Percentiles rank a stretch among this genome's conserved stretches.
phyloP scores from a whole-genome alignment of 306 rosid species.

The Trichosanthes truncata region DNA sequence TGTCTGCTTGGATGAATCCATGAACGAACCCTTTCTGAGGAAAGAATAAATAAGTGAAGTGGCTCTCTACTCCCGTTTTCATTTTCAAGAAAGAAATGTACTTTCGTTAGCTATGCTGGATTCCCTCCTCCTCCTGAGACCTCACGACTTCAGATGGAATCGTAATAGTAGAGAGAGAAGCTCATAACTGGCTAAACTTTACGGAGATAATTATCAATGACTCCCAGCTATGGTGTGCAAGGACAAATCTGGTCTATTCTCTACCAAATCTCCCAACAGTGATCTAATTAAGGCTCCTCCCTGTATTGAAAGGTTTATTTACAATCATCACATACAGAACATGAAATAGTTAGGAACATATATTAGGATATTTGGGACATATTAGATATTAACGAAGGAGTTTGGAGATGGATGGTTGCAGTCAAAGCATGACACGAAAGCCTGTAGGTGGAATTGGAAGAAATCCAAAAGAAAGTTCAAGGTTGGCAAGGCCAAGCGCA shows the following conservation, averaged over 20 bases:
- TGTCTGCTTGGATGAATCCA: neutral
- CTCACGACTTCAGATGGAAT: too few species aligned
- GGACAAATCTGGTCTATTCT: neutral
- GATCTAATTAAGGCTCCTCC: neutral
- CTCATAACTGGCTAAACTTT: too few species aligned
- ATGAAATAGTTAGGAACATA: neutral
- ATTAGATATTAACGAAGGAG: neutral
- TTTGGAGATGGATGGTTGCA: conserved; percentile 47
- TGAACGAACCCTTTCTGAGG: neutral
- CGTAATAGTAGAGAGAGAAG: too few species aligned
- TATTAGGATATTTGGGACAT: neutral
- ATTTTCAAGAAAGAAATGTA: neutral
- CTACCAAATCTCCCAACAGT: neutral
- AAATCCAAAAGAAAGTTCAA: conserved; percentile 55
- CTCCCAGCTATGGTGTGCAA: neutral
- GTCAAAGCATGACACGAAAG: conserved; percentile 37
- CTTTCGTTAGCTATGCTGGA: neutral
- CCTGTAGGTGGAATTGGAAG: conserved; percentile 71
- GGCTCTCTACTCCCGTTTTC: neutral
- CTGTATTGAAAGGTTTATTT: neutral
- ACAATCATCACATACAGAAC: neutral
- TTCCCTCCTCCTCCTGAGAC: too few species aligned
- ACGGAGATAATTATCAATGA: too few species aligned
- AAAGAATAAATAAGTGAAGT: neutral
- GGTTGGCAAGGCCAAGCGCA: conserved; percentile 58